Base-by-base conservation (phyloP, 208 protist species). In the Acanthamoeba lenticulata region DNA sequence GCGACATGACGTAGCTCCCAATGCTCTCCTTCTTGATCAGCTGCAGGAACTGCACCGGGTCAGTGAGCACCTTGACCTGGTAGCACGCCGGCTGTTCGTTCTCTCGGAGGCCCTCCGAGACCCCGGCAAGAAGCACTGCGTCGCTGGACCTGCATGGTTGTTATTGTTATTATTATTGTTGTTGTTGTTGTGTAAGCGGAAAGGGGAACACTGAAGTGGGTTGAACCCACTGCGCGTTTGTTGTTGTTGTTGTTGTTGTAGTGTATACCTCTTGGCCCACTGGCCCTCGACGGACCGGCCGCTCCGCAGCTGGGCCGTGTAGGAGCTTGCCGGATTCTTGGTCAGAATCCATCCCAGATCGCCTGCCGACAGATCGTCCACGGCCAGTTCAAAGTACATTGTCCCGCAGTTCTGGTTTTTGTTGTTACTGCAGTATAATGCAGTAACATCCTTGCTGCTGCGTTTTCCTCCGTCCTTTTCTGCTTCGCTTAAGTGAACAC, bases 1-100 rank as follows among this genome's bases (percentile, higher is more conserved):
- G 69, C 36, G 69, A 79, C 69, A 79, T 79, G 21, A 79, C 69
- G 40, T 79, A 79, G 69, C 69, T 79, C 36, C 69, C 69, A 21
- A 79, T 45, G 40, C 69, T 79, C 69, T 79, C 69, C 69, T 79
- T 79, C 69, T 79, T 79, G 69, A 79, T 24, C 34, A 79, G 32
- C 36, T 79, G 36, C 69, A 79, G 40, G 69, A 79, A 79, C 69
- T 79, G 69, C 69, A 79, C 69, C 69, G 69, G 69, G 24, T 79
- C 69, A 29, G 69, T 79, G 34, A 21, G 69, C 69, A 79, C 69
- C 19, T 79, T 79, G 36, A 79, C 24, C 34, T 29, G 34, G 69
- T 79, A 79, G 13, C 13, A 27, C 60, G 24, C 60, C 13, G 60
- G 4, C 60, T 69, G 69, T 29, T 27, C 69, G n/a, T 32, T 32